Percentiles rank a stretch among this genome's conserved stretches.
Evolutionary conservation across 2,329 filamentous ascomycete genomes (phyloP).

Genomic region (Cladosporium sp.): DNA sequence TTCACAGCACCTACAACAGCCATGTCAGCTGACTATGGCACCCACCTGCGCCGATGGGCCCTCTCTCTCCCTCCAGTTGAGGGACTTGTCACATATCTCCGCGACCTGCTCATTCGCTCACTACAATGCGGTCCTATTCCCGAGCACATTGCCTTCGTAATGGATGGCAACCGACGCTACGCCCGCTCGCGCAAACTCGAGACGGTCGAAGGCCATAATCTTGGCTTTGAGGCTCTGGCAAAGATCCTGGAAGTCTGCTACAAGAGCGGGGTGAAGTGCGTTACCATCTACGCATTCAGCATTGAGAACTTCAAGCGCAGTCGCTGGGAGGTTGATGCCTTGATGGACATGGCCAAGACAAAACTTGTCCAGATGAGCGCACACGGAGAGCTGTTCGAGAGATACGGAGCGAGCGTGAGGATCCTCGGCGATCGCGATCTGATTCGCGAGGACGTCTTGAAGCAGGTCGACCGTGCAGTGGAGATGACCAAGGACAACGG

Average conservation of each 20-base stretch:
- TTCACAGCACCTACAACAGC: neutral
- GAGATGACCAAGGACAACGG: slow-evolving; percentile 85
- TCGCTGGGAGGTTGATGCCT: slow-evolving; percentile 90
- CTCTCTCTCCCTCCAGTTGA: slow-evolving; percentile 86
- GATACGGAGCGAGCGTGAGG: slow-evolving; percentile 84
- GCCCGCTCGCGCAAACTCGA: slow-evolving; percentile 89
- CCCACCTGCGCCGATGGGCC: slow-evolving; percentile 70
- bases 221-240: slow-evolving; percentile 92
- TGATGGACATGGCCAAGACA: slow-evolving; percentile 97
- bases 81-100: slow-evolving; percentile 77
- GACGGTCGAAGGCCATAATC: slow-evolving; percentile 91
- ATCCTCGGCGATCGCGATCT: slow-evolving; percentile 82
- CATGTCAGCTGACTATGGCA: slow-evolving; percentile 30
- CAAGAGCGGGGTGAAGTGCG: slow-evolving; percentile 92
- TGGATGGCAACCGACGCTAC: slow-evolving; percentile 97
- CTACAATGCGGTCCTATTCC: slow-evolving; percentile 89
- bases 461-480: slow-evolving; percentile 82
- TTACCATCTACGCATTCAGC: slow-evolving; percentile 97
- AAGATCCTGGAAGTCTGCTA: slow-evolving; percentile 97
- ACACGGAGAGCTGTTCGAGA: slow-evolving; percentile 88
- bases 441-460: slow-evolving; percentile 81
- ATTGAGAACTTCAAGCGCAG: slow-evolving; percentile 99
- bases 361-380: slow-evolving; percentile 90
- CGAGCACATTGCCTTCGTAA: slow-evolving; percentile 96
- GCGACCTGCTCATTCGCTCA: slow-evolving; percentile 83